A percentile compares a stretch with the other conserved stretches of the same genome.
Conservation (phyloP, 176 grass and related monocot genomes). For the Stipa capillata region DNA sequence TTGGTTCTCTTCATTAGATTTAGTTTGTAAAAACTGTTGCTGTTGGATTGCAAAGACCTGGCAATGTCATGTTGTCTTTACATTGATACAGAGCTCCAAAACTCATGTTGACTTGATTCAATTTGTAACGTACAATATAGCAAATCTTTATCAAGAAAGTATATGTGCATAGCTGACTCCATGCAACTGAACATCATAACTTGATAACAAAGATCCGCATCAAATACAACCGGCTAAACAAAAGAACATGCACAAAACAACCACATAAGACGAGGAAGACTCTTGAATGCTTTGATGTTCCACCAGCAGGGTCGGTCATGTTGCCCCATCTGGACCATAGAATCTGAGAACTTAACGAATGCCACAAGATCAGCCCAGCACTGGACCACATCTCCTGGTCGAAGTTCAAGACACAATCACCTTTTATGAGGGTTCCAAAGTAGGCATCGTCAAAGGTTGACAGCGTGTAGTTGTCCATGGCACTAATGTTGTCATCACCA, state of each 20-base stretch:
- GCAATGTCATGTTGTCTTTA: background rate
- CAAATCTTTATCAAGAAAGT: slow-evolving; percentile 7
- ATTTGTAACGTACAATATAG: background rate
- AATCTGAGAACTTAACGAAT: slow-evolving; percentile 66
- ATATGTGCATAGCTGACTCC: background rate
- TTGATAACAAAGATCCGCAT: background rate
- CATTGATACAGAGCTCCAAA: background rate
- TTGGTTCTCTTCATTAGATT: background rate
- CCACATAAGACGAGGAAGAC: background rate
- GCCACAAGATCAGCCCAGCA: slow-evolving; percentile 40
- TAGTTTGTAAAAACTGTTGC: slow-evolving; percentile 14
- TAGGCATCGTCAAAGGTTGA: slow-evolving; percentile 58
- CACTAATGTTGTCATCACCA: slow-evolving; percentile 52
- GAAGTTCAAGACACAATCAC: slow-evolving; percentile 63
- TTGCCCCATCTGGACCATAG: slow-evolving; percentile 92
- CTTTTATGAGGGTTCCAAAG: slow-evolving; percentile 46
- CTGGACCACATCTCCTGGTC: slow-evolving; percentile 86
- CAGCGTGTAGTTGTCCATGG: slow-evolving; percentile 45
- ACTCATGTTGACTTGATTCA: background rate
- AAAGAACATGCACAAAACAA: slow-evolving; percentile 14
- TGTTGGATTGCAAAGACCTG: background rate
- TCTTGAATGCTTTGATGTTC: background rate
- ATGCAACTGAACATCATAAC: background rate
- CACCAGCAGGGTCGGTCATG: slow-evolving; percentile 59
- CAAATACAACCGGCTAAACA: slow-evolving; percentile 14